Evolutionary conservation across 768 basidiomycete species (phyloP).

Genomic region (Hemileccinum rubropunctum): DNA sequence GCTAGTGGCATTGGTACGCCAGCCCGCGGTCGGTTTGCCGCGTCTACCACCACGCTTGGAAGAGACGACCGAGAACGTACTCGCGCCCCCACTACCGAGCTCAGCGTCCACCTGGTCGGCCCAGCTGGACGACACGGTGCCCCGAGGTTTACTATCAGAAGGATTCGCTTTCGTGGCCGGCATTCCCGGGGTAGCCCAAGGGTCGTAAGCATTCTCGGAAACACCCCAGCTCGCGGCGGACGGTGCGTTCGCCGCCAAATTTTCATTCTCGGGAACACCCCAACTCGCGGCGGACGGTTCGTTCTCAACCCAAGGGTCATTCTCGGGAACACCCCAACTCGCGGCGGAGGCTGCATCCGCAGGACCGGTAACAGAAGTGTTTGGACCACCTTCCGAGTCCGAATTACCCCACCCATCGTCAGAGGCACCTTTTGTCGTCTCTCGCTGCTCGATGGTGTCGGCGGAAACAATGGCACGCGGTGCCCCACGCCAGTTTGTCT

Average conservation of each 20-base stretch:
- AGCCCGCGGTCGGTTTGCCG: conserved; percentile 11
- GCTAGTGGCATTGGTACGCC: background rate
- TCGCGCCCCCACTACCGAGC: background rate
- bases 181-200: conserved; percentile 14
- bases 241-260: conserved; percentile 6
- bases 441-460: conserved; percentile 24
- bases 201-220: conserved; percentile 19
- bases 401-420: conserved; percentile 22
- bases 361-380: background rate
- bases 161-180: conserved; percentile 8
- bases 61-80: background rate
- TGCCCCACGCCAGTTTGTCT: conserved; percentile 29
- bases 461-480: conserved; percentile 28
- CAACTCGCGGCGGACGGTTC: too few species aligned
- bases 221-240: conserved; percentile 24
- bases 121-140: conserved; percentile 13
- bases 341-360: conserved; percentile 16
- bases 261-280: conserved; percentile 17
- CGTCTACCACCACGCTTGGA: conserved; percentile 15
- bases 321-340: conserved; percentile 24
- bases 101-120: conserved; percentile 28
- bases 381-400: conserved; percentile 12
- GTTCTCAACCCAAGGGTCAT: conserved; percentile 30
- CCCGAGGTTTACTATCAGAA: background rate
- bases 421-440: conserved; percentile 6